Evolutionary conservation across 1,139 yeast species (phyloP), one percentile per base, ranked within the genome.

Genomic region (Suzukiozyma palmioleophila): DNA sequence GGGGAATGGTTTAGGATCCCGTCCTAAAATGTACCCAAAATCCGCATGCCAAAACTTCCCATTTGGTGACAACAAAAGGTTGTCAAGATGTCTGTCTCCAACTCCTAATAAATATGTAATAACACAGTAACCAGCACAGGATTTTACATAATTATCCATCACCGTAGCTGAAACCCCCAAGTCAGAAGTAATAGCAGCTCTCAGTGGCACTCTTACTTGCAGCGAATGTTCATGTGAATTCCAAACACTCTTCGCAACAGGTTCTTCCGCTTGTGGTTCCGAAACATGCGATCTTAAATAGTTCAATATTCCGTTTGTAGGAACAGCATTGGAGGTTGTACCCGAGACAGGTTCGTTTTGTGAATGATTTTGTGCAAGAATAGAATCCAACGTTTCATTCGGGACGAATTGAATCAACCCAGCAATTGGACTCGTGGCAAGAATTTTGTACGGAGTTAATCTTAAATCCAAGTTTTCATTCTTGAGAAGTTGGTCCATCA

Each of bases 61-160:
- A 57, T 84, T 85, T 1, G 84, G 79, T 5, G 81, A 73, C 9
- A 77, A 56, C 30, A 94, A 69, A 45, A 94, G 66, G 54, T 94
- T 94, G 53, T 94, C 99, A 45, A 94, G 69, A 65, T 94, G 99
- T 40, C 99, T 75, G 62, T 94, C 98, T 14, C 99, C 99, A 9
- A 94, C 97, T 3, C 98, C 98, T 10, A 94, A 65, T 5, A 94
- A 66, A 53, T 94, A 94, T 0, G 98, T 94, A 28, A 94, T 87
- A 2, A 94, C 98, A 69, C 97, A 92, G 57, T 94, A 92, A 0
- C 98, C 98, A 24, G 98, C 98, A 60, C 97, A 89, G 3, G 97
- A 88, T 47, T 90, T 79, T 11, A 94, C 94, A 62, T 87, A 94
- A 47, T 86, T 92, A 50, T 92, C 98, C 96, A 92, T 88, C 1